Conservation (phyloP, 306 rosid species). For the Quercus variabilis region DNA sequence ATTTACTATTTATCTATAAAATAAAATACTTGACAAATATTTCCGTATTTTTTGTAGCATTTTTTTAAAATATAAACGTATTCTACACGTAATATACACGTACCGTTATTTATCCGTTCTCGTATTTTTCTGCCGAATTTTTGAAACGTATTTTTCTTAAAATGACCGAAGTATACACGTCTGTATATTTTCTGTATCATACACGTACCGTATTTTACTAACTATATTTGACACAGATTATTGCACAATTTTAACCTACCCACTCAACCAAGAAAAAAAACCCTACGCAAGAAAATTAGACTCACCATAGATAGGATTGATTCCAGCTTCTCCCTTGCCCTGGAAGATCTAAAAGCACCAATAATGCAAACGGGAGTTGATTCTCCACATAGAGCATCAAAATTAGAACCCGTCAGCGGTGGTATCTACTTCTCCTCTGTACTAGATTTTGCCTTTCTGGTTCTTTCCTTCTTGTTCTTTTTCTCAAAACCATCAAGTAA, state of each 20-base stretch:
- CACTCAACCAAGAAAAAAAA: background rate
- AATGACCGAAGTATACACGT: no score
- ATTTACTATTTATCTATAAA: no score
- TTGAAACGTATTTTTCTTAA: no score
- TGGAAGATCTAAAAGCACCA: slow-evolving; percentile 75
- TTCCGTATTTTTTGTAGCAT: no score
- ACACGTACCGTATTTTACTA: no score
- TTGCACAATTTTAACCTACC: background rate
- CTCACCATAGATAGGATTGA: slow-evolving; percentile 57
- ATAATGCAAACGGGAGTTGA: slow-evolving; percentile 75
- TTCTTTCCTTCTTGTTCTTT: slow-evolving; percentile 46
- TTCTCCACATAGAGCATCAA: slow-evolving; percentile 63
- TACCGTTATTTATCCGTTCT: no score
- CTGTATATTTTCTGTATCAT: no score
- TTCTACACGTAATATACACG: no score
- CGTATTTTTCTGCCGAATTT: no score
- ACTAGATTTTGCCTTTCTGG: slow-evolving; percentile 42
- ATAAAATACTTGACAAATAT: no score
- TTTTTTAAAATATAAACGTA: no score
- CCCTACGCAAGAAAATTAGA: background rate
- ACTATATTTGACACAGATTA: no score
- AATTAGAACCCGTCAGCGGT: slow-evolving; percentile 54
- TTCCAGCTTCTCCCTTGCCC: slow-evolving; percentile 58
- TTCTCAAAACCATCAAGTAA: slow-evolving; percentile 62
- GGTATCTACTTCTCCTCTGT: slow-evolving; percentile 44